A percentile compares a stretch with the other conserved stretches of the same genome.
Conservation (phyloP, 345 rosid genomes). For the Linum trigynum region DNA sequence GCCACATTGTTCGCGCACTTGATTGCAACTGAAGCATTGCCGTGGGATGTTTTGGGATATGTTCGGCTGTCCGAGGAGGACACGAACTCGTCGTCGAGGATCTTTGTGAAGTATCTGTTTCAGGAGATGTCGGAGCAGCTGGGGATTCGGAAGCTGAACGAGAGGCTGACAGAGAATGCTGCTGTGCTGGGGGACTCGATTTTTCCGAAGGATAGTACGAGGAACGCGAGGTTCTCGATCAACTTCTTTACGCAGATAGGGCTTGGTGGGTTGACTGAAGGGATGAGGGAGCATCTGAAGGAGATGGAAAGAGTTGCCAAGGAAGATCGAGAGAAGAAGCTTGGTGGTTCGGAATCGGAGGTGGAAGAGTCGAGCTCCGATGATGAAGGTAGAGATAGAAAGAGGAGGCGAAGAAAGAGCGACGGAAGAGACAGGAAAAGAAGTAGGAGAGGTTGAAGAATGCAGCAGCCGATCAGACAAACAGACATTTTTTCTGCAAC, state of each 20-base stretch:
- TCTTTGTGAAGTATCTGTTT: background rate
- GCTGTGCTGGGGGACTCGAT: too few relatives aligned
- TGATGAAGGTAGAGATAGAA: constrained; percentile 12
- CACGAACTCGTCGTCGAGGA: background rate
- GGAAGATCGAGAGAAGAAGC: constrained; percentile 54
- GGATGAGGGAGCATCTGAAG: too few relatives aligned
- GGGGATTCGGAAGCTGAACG: constrained; percentile 39
- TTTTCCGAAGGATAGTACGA: too few relatives aligned
- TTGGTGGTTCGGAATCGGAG: constrained; percentile 29
- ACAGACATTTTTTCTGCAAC: too few relatives aligned
- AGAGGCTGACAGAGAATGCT: background rate
- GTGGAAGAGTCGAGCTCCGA: constrained; percentile 18
- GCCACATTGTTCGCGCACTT: background rate
- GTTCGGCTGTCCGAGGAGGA: constrained; percentile 3
- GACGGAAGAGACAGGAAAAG: background rate
- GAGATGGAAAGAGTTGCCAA: constrained; percentile 74
- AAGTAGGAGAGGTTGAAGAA: constrained; percentile 5
- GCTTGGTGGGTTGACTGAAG: too few relatives aligned
- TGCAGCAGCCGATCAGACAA: background rate
- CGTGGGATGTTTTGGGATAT: background rate
- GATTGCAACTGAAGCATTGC: background rate
- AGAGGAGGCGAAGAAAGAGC: constrained; percentile 2
- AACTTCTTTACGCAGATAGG: too few relatives aligned
- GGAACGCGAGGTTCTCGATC: too few relatives aligned
- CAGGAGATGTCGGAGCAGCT: constrained; percentile 53